A percentile compares a stretch with the other conserved stretches of the same genome.
Conservation (phyloP, 192 early-diverging fungal genomes). For the Endogone sp. region DNA sequence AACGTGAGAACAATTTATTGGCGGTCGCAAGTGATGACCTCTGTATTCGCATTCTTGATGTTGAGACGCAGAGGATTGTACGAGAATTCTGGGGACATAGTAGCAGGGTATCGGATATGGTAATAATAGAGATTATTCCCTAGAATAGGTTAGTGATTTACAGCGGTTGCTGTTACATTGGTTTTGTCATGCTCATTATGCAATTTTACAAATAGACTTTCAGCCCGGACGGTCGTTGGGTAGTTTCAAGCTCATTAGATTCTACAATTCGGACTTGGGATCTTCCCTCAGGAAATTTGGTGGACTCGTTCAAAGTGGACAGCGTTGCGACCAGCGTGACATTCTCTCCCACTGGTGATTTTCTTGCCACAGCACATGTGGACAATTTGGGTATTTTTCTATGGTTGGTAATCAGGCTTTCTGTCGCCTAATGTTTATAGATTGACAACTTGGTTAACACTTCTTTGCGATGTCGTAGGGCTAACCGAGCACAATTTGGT, state of each 20-base stretch:
- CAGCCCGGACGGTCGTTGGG: slow-evolving; percentile 89
- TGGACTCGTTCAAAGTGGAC: slow-evolving; percentile 79
- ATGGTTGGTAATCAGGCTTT: slow-evolving; percentile 49
- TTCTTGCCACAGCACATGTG: slow-evolving; percentile 88
- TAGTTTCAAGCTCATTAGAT: slow-evolving; percentile 82
- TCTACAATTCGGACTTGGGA: slow-evolving; percentile 94
- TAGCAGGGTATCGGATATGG: slow-evolving; percentile 85
- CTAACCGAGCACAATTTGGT: slow-evolving; percentile 77
- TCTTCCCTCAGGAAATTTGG: slow-evolving; percentile 83
- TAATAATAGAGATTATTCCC: slow-evolving; percentile 37
- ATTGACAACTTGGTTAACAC: background rate
- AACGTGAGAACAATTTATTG: slow-evolving; percentile 71
- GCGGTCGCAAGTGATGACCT: slow-evolving; percentile 87
- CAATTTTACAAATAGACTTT: slow-evolving; percentile 55
- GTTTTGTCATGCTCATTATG: slow-evolving; percentile 11
- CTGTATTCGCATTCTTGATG: slow-evolving; percentile 83
- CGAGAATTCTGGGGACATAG: slow-evolving; percentile 87
- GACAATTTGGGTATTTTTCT: slow-evolving; percentile 89
- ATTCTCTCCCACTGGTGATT: slow-evolving; percentile 90
- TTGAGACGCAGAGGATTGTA: slow-evolving; percentile 75
- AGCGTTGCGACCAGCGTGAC: slow-evolving; percentile 79
- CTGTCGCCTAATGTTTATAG: background rate
- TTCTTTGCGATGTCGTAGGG: slow-evolving; percentile 36
- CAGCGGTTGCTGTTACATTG: slow-evolving; percentile 9
- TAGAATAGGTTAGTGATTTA: slow-evolving; percentile 7